phyloP scores from a whole-genome alignment of 495 filamentous ascomycete species.

The Amphirosellinia nigrospora region DNA sequence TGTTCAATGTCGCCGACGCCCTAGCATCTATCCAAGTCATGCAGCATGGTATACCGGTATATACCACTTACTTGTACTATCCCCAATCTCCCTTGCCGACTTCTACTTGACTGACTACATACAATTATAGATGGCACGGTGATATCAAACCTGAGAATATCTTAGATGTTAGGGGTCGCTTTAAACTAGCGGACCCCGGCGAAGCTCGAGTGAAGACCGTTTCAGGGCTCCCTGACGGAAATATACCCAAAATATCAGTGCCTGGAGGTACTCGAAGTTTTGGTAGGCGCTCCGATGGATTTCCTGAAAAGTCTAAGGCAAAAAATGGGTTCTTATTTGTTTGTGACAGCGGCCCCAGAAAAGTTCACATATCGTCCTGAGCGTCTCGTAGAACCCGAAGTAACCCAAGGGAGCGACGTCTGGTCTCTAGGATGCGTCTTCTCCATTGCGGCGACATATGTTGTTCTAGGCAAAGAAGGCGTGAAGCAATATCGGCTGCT shows the following conservation, averaged over 20 bases:
- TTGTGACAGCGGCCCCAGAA: constrained; percentile 36
- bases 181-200: constrained; percentile 48
- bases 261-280: constrained; percentile 13
- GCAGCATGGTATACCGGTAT: constrained; percentile 28
- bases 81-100: neutral
- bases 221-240: constrained; percentile 32
- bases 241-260: constrained; percentile 19
- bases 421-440: constrained; percentile 52
- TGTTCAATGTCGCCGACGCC: constrained; percentile 43
- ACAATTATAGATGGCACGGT: constrained; percentile 42
- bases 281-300: neutral
- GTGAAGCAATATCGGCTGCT: constrained; percentile 35
- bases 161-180: constrained; percentile 38
- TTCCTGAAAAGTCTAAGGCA: neutral
- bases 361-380: constrained; percentile 26
- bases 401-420: constrained; percentile 40
- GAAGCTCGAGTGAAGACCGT: constrained; percentile 41
- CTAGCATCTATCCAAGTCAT: constrained; percentile 23
- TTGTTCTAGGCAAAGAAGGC: constrained; percentile 40
- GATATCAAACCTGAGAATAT: constrained; percentile 53
- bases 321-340: constrained; percentile 16
- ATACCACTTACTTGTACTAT: constrained; percentile 33
- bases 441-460: constrained; percentile 49
- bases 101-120: neutral
- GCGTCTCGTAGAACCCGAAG: constrained; percentile 3